Evolutionary conservation across 371 early-diverging fungal species (phyloP), one percentile per base, ranked within the genome.

Genomic region (Quaeritorhiza haematococci): DNA sequence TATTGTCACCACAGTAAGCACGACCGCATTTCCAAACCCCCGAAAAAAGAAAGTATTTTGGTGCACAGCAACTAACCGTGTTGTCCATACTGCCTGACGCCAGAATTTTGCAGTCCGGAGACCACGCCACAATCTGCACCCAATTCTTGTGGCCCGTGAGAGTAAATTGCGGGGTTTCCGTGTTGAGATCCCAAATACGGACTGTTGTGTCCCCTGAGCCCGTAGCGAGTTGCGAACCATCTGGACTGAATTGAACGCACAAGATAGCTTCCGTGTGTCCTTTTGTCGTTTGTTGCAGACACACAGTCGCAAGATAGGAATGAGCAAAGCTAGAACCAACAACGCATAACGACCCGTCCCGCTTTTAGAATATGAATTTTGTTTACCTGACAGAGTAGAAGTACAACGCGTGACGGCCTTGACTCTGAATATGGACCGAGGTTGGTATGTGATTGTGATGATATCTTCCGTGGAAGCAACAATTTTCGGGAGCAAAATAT

Each of bases 21-120:
- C 41, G 19, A 56, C 32, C 33, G 82, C 45, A 19, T n/a, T n/a
- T n/a, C n/a, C n/a, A n/a, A n/a, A n/a, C 33, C 30, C 5, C 35
- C 29, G 17, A 27, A 3, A 1, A n/a, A 7, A 17, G 23, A 44
- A 50, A 21, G 6, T 35, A 17, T 24, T 34, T n/a, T 13, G 1
- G 23, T 23, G 48, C 15, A n/a, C n/a, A n/a, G n/a, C n/a, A n/a
- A 63, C 74, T 64, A 50, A 92, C 90, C 26, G 87, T 87, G 38
- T 86, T 89, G 74, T 98, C 98, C 94, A 94, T 95, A 54, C 92
- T 81, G 10, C 97, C 98, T 0, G 93, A 92, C 1, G 93, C 93
- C 58, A 98, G 71, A 3, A 76, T 70, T 45, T 73, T 76, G 3
- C 90, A 91, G 72, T 95, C 89, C 21, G 98, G 94, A 19, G 95